These are phyloP conservation scores for Naganishia randhawae DNA, from an alignment of 768 basidiomycete genomes.

Conservation along the genomic window DNA sequence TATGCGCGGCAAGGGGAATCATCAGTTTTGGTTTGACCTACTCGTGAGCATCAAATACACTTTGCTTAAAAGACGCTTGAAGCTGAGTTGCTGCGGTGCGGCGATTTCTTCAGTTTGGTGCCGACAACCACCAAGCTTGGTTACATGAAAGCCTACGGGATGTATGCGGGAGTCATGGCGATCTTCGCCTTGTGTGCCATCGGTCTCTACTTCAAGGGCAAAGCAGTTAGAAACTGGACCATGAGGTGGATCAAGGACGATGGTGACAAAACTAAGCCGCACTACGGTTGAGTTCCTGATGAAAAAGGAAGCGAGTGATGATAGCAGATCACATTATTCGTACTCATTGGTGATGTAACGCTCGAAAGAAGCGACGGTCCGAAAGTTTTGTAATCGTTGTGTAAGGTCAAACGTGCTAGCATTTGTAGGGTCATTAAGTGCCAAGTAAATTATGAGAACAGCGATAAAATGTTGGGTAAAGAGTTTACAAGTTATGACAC, in stretches of 20 bases:
- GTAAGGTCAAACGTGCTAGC: not conserved
- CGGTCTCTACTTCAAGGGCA: slow-evolving; percentile 20
- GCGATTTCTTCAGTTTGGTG: not conserved
- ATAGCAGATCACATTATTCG: no score
- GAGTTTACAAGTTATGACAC: not conserved
- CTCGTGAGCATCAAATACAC: not conserved
- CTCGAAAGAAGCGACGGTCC: not conserved
- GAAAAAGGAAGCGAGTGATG: not conserved
- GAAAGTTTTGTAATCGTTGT: slow-evolving; percentile 1
- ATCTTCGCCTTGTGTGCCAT: not conserved
- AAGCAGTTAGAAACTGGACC: slow-evolving; percentile 7
- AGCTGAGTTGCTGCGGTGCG: not conserved
- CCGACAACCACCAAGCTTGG: slow-evolving; percentile 9
- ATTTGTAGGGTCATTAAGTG: slow-evolving; percentile 5
- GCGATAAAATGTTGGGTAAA: not conserved
- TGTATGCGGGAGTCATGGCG: slow-evolving; percentile 18
- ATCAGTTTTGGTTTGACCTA: slow-evolving; percentile 9
- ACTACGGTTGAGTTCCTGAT: not conserved
- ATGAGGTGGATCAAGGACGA: slow-evolving; percentile 12
- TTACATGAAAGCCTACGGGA: slow-evolving; percentile 17
- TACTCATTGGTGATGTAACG: not conserved
- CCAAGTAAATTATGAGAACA: slow-evolving; percentile 1
- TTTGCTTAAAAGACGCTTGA: not conserved
- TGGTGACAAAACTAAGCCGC: slow-evolving; percentile 17
- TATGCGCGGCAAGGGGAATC: slow-evolving; percentile 5